These are phyloP conservation scores for Alternaria longipes DNA, from an alignment of 2,329 filamentous ascomycete genomes.

Conservation along the genomic window DNA sequence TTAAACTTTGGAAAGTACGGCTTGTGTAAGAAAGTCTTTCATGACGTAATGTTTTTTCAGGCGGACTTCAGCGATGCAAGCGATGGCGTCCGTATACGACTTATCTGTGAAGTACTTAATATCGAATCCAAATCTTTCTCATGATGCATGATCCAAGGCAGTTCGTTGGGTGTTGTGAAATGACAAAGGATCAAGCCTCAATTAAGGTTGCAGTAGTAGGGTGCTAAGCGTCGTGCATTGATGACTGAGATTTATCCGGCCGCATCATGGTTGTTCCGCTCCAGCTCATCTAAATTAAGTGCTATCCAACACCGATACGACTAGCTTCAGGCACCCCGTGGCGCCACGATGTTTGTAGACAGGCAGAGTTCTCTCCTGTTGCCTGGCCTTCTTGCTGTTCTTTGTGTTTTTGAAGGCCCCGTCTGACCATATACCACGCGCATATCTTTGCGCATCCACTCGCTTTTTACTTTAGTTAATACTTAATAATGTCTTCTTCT, in stretches of 20 bases:
- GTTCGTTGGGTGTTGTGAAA: not conserved
- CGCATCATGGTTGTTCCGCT: not conserved
- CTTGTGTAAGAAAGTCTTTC: not conserved
- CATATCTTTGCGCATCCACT: conserved; percentile 20
- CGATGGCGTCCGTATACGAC: not conserved
- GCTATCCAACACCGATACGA: not conserved
- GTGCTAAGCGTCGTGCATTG: conserved; percentile 4
- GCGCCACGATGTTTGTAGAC: not conserved
- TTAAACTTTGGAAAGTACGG: not conserved
- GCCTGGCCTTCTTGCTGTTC: conserved; percentile 7
- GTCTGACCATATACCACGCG: conserved; percentile 7
- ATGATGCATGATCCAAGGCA: not conserved
- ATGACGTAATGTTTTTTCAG: not conserved
- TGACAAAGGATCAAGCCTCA: not conserved
- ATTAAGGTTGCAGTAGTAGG: conserved; percentile 6
- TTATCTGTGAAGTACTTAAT: not conserved
- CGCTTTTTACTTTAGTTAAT: conserved; percentile 15
- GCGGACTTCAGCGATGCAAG: not conserved
- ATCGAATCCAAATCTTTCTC: not conserved
- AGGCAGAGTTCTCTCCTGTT: conserved; percentile 5
- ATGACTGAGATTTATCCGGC: not conserved
- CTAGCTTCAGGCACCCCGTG: conserved; percentile 15
- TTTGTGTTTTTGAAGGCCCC: conserved; percentile 8
- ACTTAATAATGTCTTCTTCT: conserved; percentile 24
- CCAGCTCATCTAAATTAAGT: conserved; percentile 13